A percentile compares a stretch with the other conserved stretches of the same genome.
Conservation (phyloP, 1,284 basidiomycete species). For the Trametes versicolor region DNA sequence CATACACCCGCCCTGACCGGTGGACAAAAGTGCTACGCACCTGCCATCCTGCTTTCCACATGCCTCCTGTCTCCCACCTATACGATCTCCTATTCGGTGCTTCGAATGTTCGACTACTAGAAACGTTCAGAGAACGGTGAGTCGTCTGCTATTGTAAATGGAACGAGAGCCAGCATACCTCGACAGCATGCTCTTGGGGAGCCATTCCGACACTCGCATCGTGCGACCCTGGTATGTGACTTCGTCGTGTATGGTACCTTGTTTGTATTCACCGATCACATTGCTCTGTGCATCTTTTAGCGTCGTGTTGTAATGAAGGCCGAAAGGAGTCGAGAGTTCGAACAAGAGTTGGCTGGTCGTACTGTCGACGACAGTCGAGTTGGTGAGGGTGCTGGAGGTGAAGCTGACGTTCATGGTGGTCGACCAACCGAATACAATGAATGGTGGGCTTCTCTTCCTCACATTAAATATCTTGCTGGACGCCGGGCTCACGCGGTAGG, state of each 20-base stretch:
- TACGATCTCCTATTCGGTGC: conserved; percentile 4
- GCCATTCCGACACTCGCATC: conserved; percentile 3
- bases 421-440: too few species aligned
- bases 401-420: conserved; percentile 1
- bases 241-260: not conserved
- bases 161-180: not conserved
- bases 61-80: not conserved
- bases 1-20: too few species aligned
- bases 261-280: not conserved
- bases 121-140: not conserved
- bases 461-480: too few species aligned
- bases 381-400: not conserved
- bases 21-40: not conserved
- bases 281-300: not conserved
- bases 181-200: not conserved
- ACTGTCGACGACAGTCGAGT: conserved; percentile 6
- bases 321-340: not conserved
- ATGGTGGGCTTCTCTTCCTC: too few species aligned
- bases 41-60: not conserved
- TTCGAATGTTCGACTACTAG: not conserved
- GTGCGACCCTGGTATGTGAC: not conserved
- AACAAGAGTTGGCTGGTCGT: not conserved
- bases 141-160: not conserved
- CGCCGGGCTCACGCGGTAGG: too few species aligned
- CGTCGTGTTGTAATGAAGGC: not conserved